phyloP scores from a whole-genome alignment of 805 yeast genomes.

The Blastobotrys robertii region DNA sequence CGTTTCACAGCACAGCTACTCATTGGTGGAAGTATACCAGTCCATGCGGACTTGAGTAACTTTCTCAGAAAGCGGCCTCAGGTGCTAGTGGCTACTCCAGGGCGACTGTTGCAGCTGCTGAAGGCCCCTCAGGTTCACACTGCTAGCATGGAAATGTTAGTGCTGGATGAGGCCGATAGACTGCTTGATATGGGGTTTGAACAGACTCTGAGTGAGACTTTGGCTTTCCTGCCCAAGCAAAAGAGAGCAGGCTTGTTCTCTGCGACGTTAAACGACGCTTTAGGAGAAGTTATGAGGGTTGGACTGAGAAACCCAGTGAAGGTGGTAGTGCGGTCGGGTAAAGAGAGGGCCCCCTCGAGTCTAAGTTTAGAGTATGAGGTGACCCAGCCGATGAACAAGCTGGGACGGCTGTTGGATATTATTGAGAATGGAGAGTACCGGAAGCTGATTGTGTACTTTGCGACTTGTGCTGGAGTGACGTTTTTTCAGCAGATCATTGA shows the following conservation, averaged over 20 bases:
- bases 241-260: constrained; percentile 90
- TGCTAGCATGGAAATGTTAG: constrained; percentile 55
- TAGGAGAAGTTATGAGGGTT: constrained; percentile 65
- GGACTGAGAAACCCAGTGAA: constrained; percentile 93
- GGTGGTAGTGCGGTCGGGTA: constrained; percentile 52
- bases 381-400: constrained; percentile 49
- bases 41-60: constrained; percentile 57
- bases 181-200: constrained; percentile 70
- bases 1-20: constrained; percentile 25
- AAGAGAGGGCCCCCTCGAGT: constrained; percentile 46
- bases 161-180: constrained; percentile 91
- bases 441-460: constrained; percentile 84
- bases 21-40: constrained; percentile 31
- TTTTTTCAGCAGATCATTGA: constrained; percentile 56
- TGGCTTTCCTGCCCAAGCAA: constrained; percentile 73
- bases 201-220: constrained; percentile 55
- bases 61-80: constrained; percentile 54
- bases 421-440: constrained; percentile 47
- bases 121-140: constrained; percentile 47
- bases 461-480: constrained; percentile 80
- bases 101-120: constrained; percentile 70
- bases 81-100: constrained; percentile 85
- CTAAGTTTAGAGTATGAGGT: constrained; percentile 53
- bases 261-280: constrained; percentile 83
- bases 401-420: constrained; percentile 47